phyloP scores from a whole-genome alignment of 225 moss, liverwort and hornwort species.

The Marchantia polymorpha region DNA sequence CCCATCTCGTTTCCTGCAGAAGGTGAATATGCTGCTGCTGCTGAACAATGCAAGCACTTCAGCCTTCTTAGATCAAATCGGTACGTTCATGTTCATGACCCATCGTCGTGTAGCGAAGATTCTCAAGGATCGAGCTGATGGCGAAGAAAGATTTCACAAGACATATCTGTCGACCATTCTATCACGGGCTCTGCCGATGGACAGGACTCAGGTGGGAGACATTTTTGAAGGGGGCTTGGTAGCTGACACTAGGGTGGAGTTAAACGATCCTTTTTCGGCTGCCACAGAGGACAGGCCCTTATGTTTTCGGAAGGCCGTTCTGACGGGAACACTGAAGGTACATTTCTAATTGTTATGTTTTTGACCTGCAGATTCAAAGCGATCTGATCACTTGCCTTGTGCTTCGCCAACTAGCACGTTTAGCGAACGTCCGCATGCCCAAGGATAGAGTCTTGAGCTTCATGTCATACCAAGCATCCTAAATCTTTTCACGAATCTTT shows the following conservation, averaged over 20 bases:
- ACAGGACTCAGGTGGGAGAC: background rate
- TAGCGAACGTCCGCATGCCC: too few relatives aligned
- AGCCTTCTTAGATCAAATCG: conserved; percentile 13
- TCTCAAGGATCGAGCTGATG: background rate
- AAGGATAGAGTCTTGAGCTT: too few relatives aligned
- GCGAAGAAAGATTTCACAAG: conserved; percentile 1
- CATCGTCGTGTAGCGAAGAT: conserved; percentile 6
- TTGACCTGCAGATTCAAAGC: too few relatives aligned
- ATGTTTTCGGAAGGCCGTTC: conserved; percentile 23
- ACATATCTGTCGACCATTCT: conserved; percentile 24
- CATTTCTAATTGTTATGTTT: background rate
- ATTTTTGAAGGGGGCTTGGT: background rate
- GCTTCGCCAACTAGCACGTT: too few relatives aligned
- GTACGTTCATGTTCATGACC: conserved; percentile 17
- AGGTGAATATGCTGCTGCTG: conserved; percentile 28
- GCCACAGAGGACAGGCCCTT: conserved; percentile 26
- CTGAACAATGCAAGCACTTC: conserved; percentile 28
- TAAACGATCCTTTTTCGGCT: conserved; percentile 16
- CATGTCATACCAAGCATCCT: too few relatives aligned
- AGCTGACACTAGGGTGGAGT: conserved; percentile 9
- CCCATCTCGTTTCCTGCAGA: conserved; percentile 17
- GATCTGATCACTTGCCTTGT: too few relatives aligned
- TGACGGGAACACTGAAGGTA: conserved; percentile 27
- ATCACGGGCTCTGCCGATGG: conserved; percentile 1
- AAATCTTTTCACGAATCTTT: too few relatives aligned